These are phyloP conservation scores for Starmerella potacharoeniae DNA, from an alignment of 805 yeast genomes.

Conservation along the genomic window DNA sequence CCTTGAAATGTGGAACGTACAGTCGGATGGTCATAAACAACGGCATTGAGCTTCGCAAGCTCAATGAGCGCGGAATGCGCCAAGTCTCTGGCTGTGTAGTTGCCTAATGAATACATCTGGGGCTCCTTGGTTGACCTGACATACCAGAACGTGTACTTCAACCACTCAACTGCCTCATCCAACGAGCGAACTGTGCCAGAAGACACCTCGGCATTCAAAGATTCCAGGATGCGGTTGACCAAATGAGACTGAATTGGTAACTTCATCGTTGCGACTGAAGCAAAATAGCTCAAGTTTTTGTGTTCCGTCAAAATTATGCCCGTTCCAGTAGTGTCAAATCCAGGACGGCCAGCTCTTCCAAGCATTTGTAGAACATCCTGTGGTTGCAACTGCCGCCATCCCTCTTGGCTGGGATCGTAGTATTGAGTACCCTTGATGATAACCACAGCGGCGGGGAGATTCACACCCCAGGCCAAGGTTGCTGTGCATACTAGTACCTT, in stretches of 20 bases:
- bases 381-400: constrained; percentile 85
- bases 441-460: constrained; percentile 94
- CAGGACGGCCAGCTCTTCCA: constrained; percentile 97
- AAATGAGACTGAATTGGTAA: constrained; percentile 86
- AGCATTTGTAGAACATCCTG: constrained; percentile 94
- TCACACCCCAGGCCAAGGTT: constrained; percentile 98
- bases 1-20: constrained; percentile 58
- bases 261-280: constrained; percentile 84
- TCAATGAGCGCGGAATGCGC: constrained; percentile 62
- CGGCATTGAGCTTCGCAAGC: constrained; percentile 46
- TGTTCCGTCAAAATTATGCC: constrained; percentile 88
- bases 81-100: constrained; percentile 37
- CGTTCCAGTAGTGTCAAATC: constrained; percentile 84
- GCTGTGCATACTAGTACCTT: constrained; percentile 92
- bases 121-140: constrained; percentile 72
- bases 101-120: constrained; percentile 45
- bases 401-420: constrained; percentile 80
- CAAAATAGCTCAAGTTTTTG: constrained; percentile 72
- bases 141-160: constrained; percentile 64
- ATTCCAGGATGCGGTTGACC: constrained; percentile 57
- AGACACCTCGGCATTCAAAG: constrained; percentile 76
- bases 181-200: constrained; percentile 51
- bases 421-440: constrained; percentile 90
- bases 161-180: constrained; percentile 68
- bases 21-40: constrained; percentile 47